Evolutionary conservation across 768 basidiomycete species (phyloP), one percentile per base, ranked within the genome.

Genomic region (Boletus tomentosulus): DNA sequence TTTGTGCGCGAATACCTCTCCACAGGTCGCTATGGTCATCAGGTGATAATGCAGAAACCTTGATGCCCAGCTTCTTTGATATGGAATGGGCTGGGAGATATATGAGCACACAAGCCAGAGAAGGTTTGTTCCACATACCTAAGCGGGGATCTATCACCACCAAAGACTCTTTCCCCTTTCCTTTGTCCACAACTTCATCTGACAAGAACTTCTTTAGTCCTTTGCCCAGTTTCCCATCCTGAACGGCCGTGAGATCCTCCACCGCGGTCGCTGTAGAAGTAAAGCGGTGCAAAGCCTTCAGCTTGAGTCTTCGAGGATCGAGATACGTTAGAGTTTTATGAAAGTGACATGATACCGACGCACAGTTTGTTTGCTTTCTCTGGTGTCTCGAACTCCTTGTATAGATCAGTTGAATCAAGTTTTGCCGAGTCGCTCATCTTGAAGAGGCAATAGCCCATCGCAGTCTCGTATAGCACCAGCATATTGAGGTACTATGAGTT

Each of bases 381-480:
- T 41, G 95, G 92, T 46, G 85, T 89, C 74, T 94, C 85, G 65
- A 98, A 98, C 71, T 95, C 89, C 74, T 88, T 85, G 82, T 87
- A 90, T 46, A 98, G 73, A 73, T 97, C 86, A 52, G 87, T 86
- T 60, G 83, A 87, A 66, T 86, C 83, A 50, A 96, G 76, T 76
- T 95, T 97, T 51, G 88, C 89, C 38, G 90, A 78, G 74, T 93
- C 87, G 50, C 87, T 86, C 59, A 96, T 80, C 74, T 97, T 97
- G 86, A 99, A 98, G 50, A 99, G 87, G 78, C 92, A 94, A 79
- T 93, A 98, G 73, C 96, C 93, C 73, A 96, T 83, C 38, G 93
- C 83, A 2, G 93, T 94, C 77, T 98, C 97, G 76, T 94, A 93
- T 59, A 99, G 80, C 43, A 98, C 95, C 73, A 98, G 83, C 94